Conservation (phyloP, 2,329 filamentous ascomycete genomes). For the Botrytis tulipae region DNA sequence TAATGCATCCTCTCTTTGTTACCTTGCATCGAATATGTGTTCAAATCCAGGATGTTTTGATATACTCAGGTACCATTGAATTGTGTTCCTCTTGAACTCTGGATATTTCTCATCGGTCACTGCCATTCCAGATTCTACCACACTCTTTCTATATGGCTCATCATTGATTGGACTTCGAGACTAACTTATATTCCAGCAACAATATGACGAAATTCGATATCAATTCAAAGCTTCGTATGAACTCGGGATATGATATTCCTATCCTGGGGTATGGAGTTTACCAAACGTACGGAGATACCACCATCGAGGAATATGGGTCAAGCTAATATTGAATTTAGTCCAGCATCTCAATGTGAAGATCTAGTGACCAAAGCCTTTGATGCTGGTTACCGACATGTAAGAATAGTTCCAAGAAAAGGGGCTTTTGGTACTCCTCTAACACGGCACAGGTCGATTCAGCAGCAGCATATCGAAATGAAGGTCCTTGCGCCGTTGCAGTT, state of each 20-base stretch:
- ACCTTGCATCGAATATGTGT: not conserved
- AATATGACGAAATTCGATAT: slow-evolving; percentile 46
- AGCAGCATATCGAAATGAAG: slow-evolving; percentile 57
- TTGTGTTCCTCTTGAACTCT: not conserved
- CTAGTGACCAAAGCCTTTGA: slow-evolving; percentile 57
- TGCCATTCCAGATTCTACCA: too few species aligned
- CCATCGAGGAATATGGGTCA: not conserved
- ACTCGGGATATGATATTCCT: slow-evolving; percentile 61
- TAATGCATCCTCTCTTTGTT: not conserved
- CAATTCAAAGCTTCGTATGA: slow-evolving; percentile 48
- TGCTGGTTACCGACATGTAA: slow-evolving; percentile 56
- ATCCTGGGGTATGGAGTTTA: slow-evolving; percentile 55
- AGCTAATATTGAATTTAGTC: slow-evolving; percentile 42
- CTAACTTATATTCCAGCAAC: slow-evolving; percentile 5
- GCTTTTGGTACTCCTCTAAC: slow-evolving; percentile 5
- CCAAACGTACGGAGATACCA: slow-evolving; percentile 39
- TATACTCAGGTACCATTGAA: not conserved
- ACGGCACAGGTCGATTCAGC: slow-evolving; percentile 54
- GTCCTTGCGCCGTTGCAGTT: slow-evolving; percentile 53
- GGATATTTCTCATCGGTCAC: not conserved
- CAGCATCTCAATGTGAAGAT: slow-evolving; percentile 54
- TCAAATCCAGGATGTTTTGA: slow-evolving; percentile 2
- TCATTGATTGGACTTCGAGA: not conserved
- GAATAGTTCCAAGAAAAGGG: slow-evolving; percentile 17
- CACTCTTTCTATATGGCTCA: not conserved